phyloP scores from a whole-genome alignment of 805 yeast genomes.

The Babjeviella inositovora region DNA sequence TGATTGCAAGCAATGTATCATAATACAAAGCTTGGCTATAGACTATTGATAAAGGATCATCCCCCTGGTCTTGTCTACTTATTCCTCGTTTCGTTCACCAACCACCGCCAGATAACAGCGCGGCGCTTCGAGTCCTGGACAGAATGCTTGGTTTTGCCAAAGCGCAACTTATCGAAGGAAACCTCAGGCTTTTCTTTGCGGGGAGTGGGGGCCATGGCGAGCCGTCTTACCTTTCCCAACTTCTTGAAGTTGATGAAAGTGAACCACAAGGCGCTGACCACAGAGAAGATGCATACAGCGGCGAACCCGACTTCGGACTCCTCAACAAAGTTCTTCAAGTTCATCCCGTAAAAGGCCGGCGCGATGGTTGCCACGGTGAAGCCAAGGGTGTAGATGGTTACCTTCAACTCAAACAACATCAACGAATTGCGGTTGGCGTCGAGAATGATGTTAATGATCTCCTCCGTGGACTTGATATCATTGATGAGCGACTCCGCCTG shows the following conservation, averaged over 20 bases:
- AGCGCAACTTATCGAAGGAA: background rate
- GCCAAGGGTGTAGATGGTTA: constrained; percentile 73
- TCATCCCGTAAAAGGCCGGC: constrained; percentile 88
- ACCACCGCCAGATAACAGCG: constrained; percentile 40
- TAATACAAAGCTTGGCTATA: too few species aligned
- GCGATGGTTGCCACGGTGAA: constrained; percentile 71
- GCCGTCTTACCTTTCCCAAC: constrained; percentile 42
- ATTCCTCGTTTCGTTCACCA: constrained; percentile 26
- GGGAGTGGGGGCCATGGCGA: too few species aligned
- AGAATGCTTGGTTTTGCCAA: constrained; percentile 1
- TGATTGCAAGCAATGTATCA: too few species aligned
- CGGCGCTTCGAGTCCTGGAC: constrained; percentile 13
- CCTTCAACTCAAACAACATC: constrained; percentile 73
- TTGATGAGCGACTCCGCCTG: constrained; percentile 70
- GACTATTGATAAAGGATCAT: too few species aligned
- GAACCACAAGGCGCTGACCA: constrained; percentile 34
- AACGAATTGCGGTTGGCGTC: constrained; percentile 85
- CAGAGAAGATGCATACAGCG: constrained; percentile 31
- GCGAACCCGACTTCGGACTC: constrained; percentile 51
- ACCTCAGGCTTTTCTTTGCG: too few species aligned
- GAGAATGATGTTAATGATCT: constrained; percentile 77
- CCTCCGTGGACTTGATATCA: constrained; percentile 84
- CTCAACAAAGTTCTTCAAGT: constrained; percentile 63
- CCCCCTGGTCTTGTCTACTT: too few species aligned
- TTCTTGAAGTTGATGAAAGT: constrained; percentile 40